These are phyloP conservation scores for Suillus occidentalis DNA, from an alignment of 768 basidiomycete species.

Conservation along the genomic window DNA sequence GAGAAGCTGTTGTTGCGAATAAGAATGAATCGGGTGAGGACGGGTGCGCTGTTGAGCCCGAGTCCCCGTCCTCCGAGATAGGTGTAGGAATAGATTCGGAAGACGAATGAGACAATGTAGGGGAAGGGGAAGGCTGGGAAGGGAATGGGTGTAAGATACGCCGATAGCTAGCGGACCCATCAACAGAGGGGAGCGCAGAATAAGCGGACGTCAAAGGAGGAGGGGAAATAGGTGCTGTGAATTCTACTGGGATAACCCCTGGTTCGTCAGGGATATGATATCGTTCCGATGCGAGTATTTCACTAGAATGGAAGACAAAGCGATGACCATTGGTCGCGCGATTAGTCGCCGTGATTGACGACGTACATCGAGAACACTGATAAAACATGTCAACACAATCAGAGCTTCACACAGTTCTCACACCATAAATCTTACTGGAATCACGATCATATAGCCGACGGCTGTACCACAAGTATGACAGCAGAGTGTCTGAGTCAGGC, in stretches of 20 bases:
- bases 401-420: constrained; percentile 9
- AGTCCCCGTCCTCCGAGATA: constrained; percentile 23
- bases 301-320: constrained; percentile 81
- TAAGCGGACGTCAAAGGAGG: constrained; percentile 33
- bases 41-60: constrained; percentile 19
- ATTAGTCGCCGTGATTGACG: constrained; percentile 63
- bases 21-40: constrained; percentile 27
- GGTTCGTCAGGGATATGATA: constrained; percentile 63
- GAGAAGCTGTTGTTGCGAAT: constrained; percentile 20
- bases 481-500: constrained; percentile 77
- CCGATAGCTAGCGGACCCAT: constrained; percentile 31
- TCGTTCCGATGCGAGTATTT: constrained; percentile 63
- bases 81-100: constrained; percentile 25
- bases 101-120: constrained; percentile 19
- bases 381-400: constrained; percentile 15
- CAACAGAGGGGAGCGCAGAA: constrained; percentile 22
- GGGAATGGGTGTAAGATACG: constrained; percentile 9
- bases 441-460: constrained; percentile 81
- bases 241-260: constrained; percentile 53
- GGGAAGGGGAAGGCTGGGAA: constrained; percentile 24
- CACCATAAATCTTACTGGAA: constrained; percentile 43
- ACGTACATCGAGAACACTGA: constrained; percentile 71
- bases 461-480: constrained; percentile 76
- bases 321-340: constrained; percentile 82
- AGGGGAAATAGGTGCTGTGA: constrained; percentile 32